phyloP scores from a whole-genome alignment of 176 grass and related monocot species.

The Thinopyrum elongatum region DNA sequence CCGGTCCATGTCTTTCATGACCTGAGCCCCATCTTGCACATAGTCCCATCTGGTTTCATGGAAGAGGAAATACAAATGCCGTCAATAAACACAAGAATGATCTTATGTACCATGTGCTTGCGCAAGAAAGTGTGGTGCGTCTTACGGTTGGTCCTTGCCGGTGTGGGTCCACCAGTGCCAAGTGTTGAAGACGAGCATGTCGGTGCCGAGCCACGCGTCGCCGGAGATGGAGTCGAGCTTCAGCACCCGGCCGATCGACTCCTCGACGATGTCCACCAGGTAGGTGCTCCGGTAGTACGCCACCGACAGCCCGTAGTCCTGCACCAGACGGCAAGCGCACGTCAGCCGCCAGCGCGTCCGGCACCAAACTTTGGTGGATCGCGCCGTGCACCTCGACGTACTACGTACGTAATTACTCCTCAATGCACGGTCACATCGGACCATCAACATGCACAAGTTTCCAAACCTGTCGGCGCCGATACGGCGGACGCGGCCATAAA shows the following conservation, averaged over 20 bases:
- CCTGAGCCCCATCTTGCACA: slow-evolving; percentile 61
- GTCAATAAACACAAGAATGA: too few species aligned
- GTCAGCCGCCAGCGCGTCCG: slow-evolving; percentile 2
- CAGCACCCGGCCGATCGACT: slow-evolving; percentile 69
- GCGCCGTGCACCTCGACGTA: neutral
- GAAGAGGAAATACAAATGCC: neutral
- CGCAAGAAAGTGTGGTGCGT: neutral
- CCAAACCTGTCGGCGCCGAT: slow-evolving; percentile 17
- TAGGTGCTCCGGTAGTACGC: slow-evolving; percentile 80
- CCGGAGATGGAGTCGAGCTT: slow-evolving; percentile 86
- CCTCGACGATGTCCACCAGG: slow-evolving; percentile 78
- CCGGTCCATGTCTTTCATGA: slow-evolving; percentile 80
- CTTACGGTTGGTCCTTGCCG: slow-evolving; percentile 78
- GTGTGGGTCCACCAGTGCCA: slow-evolving; percentile 99
- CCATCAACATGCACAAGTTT: neutral
- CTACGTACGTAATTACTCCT: neutral
- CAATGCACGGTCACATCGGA: neutral
- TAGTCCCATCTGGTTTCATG: slow-evolving; percentile 75
- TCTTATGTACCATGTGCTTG: neutral
- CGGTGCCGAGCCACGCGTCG: slow-evolving; percentile 57
- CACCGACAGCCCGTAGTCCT: slow-evolving; percentile 80
- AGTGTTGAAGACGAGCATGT: slow-evolving; percentile 86
- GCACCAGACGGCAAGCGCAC: neutral
- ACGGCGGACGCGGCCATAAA: neutral
- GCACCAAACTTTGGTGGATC: neutral